Percentiles rank a stretch among this genome's conserved stretches.
Evolutionary conservation across 2,329 filamentous ascomycete genomes (phyloP).

Genomic region (Exutisphaerella laricina): DNA sequence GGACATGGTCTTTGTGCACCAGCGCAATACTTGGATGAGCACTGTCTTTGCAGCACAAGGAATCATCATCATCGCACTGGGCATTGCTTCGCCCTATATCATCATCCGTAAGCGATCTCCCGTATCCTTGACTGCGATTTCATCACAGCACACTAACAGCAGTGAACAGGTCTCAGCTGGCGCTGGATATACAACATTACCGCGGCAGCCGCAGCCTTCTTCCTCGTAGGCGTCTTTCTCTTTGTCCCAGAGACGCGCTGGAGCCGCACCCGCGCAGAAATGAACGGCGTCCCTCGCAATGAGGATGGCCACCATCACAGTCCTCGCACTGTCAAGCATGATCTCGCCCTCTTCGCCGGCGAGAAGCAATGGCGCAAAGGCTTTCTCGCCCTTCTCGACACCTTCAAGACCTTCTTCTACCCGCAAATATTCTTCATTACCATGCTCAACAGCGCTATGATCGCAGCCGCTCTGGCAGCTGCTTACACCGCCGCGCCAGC

Average conservation of each 20-base stretch:
- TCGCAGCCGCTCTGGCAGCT: constrained; percentile 26
- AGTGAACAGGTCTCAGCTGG: constrained; percentile 19
- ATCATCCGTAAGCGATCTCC: constrained; percentile 21
- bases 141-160: background rate
- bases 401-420: constrained; percentile 29
- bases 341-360: constrained; percentile 25
- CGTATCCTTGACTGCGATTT: too few species aligned
- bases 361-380: constrained; percentile 23
- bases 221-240: constrained; percentile 24
- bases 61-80: constrained; percentile 29
- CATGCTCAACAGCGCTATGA: constrained; percentile 30
- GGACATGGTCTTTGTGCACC: constrained; percentile 28
- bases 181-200: constrained; percentile 30
- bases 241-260: constrained; percentile 30
- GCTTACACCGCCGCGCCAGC: constrained; percentile 26
- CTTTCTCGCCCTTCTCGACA: constrained; percentile 27
- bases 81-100: constrained; percentile 28
- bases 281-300: constrained; percentile 20
- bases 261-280: constrained; percentile 23
- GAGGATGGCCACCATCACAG: constrained; percentile 10
- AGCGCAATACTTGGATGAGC: constrained; percentile 30
- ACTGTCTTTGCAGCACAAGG: constrained; percentile 28
- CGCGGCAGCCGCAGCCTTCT: constrained; percentile 21
- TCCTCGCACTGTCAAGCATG: constrained; percentile 22
- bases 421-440: constrained; percentile 32